phyloP scores from a whole-genome alignment of 2,329 filamentous ascomycete genomes.

The Talaromyces sp. region DNA sequence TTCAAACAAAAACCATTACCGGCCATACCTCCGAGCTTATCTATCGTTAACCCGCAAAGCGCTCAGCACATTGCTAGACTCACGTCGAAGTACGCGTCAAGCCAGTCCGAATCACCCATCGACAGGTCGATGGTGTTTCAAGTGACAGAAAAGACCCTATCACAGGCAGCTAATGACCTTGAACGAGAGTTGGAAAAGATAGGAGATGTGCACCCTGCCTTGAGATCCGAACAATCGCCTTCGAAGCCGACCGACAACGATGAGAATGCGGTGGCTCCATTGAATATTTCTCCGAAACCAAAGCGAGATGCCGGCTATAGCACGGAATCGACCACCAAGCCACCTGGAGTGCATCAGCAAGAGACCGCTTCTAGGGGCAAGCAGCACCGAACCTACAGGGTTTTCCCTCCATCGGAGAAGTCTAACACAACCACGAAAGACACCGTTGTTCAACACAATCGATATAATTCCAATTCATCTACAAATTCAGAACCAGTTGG shows the following conservation, averaged over 20 bases:
- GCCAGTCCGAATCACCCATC: constrained; percentile 1
- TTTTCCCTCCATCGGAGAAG: constrained; percentile 5
- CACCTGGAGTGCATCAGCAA: neutral
- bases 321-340: neutral
- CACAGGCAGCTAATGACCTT: constrained; percentile 39
- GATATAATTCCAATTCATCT: neutral
- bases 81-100: constrained; percentile 14
- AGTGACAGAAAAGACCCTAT: constrained; percentile 26
- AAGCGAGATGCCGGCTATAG: neutral
- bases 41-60: constrained; percentile 17
- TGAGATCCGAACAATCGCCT: neutral
- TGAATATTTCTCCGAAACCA: constrained; percentile 5
- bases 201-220: constrained; percentile 13
- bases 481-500: neutral
- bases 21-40: constrained; percentile 27
- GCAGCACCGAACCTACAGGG: constrained; percentile 4
- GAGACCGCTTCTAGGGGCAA: neutral
- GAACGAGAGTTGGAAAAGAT: constrained; percentile 34
- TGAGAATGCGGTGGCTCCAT: constrained; percentile 5
- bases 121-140: constrained; percentile 8
- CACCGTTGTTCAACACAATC: neutral
- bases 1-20: constrained; percentile 44
- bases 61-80: constrained; percentile 13
- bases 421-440: neutral
- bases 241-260: neutral